Evolutionary conservation across 164 flowering plant genomes (phyloP).

Genomic region (Aristolochia californica): DNA sequence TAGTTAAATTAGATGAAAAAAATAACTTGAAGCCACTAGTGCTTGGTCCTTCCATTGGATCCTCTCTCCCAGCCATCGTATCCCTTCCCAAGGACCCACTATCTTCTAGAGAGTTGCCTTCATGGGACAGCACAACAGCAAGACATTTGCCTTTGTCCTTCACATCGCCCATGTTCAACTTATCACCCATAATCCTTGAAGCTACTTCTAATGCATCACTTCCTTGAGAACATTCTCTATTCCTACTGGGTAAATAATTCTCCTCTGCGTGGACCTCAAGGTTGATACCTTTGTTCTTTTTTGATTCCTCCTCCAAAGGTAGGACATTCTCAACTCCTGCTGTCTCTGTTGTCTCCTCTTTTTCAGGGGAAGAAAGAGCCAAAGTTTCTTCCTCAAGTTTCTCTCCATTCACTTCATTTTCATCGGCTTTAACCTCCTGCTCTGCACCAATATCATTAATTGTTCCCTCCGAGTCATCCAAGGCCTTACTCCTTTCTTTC

Average conservation of each 20-base stretch:
- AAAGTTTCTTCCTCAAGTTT: constrained; percentile 10
- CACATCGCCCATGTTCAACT: constrained; percentile 13
- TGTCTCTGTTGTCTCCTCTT: constrained; percentile 17
- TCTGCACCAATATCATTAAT: constrained; percentile 9
- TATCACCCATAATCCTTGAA: constrained; percentile 11
- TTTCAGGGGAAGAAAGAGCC: constrained; percentile 5
- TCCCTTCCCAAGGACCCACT: constrained; percentile 28
- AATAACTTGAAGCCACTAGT: constrained; percentile 67
- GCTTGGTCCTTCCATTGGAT: constrained; percentile 67
- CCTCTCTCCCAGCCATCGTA: constrained; percentile 17
- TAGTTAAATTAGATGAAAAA: constrained; percentile 34
- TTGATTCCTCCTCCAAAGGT: constrained; percentile 11
- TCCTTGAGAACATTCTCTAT: constrained; percentile 18
- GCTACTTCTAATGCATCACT: constrained; percentile 14
- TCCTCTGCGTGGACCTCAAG: constrained; percentile 9
- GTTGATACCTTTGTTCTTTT: constrained; percentile 3
- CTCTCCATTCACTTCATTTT: constrained; percentile 15
- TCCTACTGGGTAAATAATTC: constrained; percentile 12
- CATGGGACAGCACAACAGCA: constrained; percentile 26
- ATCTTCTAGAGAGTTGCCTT: constrained; percentile 19
- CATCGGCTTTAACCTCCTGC: constrained; percentile 11
- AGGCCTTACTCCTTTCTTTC: constrained; percentile 19
- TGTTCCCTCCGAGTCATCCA: constrained; percentile 8
- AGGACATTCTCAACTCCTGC: constrained; percentile 11
- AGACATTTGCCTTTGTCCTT: constrained; percentile 70